These are phyloP conservation scores for Tephrocybe rancida DNA, from an alignment of 768 basidiomycete species.

Conservation along the genomic window DNA sequence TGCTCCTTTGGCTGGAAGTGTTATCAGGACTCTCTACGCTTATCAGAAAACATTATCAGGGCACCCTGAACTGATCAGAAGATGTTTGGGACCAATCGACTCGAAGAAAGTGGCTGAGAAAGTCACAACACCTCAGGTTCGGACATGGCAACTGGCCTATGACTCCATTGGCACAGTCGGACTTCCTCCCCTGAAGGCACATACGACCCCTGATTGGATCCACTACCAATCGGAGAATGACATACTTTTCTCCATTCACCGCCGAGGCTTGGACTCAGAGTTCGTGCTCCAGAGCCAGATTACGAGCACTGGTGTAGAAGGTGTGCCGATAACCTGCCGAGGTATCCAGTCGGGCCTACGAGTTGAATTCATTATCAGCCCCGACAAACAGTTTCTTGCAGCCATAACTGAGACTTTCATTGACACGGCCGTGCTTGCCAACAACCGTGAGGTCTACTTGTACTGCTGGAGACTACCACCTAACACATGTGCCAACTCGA, in stretches of 20 bases:
- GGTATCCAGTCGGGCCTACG: too few relatives aligned
- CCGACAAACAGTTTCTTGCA: not conserved
- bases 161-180: not conserved
- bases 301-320: conserved; percentile 8
- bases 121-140: not conserved
- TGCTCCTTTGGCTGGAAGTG: not conserved
- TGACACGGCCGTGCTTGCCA: not conserved
- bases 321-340: too few relatives aligned
- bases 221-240: conserved; percentile 6
- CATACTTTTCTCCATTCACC: not conserved
- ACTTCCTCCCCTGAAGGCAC: not conserved
- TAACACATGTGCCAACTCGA: not conserved
- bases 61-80: not conserved
- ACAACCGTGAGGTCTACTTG: not conserved
- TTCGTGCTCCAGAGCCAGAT: not conserved
- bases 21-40: not conserved
- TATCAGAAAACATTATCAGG: not conserved
- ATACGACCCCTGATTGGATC: not conserved
- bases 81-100: not conserved
- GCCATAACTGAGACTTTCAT: not conserved
- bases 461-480: not conserved
- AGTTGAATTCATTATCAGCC: too few relatives aligned
- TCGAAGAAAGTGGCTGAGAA: too few relatives aligned
- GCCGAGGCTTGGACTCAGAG: not conserved
- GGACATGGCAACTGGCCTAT: not conserved